These are phyloP conservation scores for Ceratocystis variospora DNA, from an alignment of 2,329 filamentous ascomycete genomes.

Conservation along the genomic window DNA sequence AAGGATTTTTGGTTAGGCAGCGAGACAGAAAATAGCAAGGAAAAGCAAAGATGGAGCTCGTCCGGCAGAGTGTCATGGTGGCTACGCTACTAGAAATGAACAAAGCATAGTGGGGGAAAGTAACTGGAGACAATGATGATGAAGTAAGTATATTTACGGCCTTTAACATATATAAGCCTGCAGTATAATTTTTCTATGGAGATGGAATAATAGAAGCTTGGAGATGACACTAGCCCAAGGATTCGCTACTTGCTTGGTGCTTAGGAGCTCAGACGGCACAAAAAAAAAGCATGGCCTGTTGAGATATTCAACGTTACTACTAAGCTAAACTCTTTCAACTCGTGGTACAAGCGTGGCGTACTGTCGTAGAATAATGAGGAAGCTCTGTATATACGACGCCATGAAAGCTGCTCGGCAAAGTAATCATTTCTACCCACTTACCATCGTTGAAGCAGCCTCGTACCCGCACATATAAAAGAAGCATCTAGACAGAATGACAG, in stretches of 20 bases:
- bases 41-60: neutral
- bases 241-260: too few relatives aligned
- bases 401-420: too few relatives aligned
- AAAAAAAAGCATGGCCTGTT: neutral
- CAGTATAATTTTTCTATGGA: too few relatives aligned
- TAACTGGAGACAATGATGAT: too few relatives aligned
- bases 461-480: neutral
- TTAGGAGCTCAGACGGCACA: too few relatives aligned
- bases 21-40: neutral
- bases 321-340: neutral
- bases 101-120: too few relatives aligned
- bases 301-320: neutral
- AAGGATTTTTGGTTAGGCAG: conserved; percentile 4
- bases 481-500: too few relatives aligned
- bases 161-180: too few relatives aligned
- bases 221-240: too few relatives aligned
- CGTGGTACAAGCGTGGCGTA: neutral
- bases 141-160: too few relatives aligned
- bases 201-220: too few relatives aligned
- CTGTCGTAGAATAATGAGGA: neutral
- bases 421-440: neutral
- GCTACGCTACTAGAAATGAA: too few relatives aligned
- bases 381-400: neutral
- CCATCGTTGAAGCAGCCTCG: neutral
- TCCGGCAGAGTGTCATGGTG: neutral